Evolutionary conservation across 495 filamentous ascomycete species (phyloP).

Genomic region (Parathielavia appendiculata): DNA sequence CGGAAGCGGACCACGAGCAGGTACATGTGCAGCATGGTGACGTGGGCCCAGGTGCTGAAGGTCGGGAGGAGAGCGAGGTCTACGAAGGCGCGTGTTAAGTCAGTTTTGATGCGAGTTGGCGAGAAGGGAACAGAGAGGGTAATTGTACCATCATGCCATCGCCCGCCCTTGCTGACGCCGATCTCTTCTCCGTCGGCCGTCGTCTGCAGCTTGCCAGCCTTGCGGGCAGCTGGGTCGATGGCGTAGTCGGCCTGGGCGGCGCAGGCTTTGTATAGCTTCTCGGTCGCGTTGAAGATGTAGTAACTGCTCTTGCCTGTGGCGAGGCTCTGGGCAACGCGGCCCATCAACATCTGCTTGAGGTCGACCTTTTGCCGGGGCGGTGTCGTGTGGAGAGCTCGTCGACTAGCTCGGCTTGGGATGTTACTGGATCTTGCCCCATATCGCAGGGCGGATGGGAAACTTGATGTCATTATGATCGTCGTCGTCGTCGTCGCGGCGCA

Average conservation of each 20-base stretch:
- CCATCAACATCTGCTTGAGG: conserved; percentile 7
- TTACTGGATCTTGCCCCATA: not conserved
- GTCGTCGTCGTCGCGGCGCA: conserved; percentile 1
- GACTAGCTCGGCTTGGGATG: not conserved
- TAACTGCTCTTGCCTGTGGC: conserved; percentile 21
- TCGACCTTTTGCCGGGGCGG: not conserved
- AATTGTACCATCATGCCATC: conserved; percentile 79
- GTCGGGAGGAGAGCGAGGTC: conserved; percentile 61
- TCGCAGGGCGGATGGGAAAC: not conserved
- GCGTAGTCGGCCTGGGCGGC: conserved; percentile 68
- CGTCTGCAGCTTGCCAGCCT: conserved; percentile 53
- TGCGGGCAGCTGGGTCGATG: conserved; percentile 54
- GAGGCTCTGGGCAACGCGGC: conserved; percentile 7
- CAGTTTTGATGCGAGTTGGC: not conserved
- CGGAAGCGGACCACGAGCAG: conserved; percentile 83
- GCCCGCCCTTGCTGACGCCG: conserved; percentile 63
- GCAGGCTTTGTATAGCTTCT: conserved; percentile 73
- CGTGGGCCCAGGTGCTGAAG: conserved; percentile 91
- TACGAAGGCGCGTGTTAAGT: conserved; percentile 5
- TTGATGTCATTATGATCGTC: too few species aligned
- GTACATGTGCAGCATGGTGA: conserved; percentile 95
- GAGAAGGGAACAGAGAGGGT: conserved; percentile 6
- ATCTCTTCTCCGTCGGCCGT: conserved; percentile 71
- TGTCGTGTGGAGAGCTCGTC: conserved; percentile 16
- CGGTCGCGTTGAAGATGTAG: conserved; percentile 54